phyloP scores from a whole-genome alignment of 192 early-diverging fungal genomes.

The Podila epicladia region DNA sequence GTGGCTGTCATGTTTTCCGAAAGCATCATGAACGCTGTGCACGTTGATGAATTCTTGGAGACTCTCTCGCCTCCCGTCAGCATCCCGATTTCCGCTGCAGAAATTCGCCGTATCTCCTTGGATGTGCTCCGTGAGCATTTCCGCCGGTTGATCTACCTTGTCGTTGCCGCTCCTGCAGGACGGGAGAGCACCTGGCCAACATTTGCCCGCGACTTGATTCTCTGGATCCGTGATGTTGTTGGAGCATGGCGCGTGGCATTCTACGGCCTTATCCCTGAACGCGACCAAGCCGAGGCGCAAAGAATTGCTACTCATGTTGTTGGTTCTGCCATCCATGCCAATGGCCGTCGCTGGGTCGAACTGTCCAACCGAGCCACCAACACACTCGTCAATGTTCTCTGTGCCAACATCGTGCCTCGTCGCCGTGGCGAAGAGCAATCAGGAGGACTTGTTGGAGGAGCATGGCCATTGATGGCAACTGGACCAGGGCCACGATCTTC shows the following conservation, averaged over 20 bases:
- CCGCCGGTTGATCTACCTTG: constrained; percentile 45
- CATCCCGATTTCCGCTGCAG: constrained; percentile 32
- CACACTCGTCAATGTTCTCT: constrained; percentile 45
- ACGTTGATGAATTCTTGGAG: constrained; percentile 37
- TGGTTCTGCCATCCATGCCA: constrained; percentile 40
- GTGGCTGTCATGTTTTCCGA: constrained; percentile 48
- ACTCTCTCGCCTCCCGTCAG: constrained; percentile 25
- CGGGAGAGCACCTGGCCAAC: constrained; percentile 45
- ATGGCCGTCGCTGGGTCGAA: constrained; percentile 48
- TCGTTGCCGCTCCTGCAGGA: constrained; percentile 33
- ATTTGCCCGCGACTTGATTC: constrained; percentile 46
- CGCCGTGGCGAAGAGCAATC: constrained; percentile 38
- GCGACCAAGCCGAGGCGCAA: constrained; percentile 44
- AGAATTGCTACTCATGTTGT: constrained; percentile 49
- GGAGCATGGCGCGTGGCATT: constrained; percentile 49
- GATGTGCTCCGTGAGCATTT: constrained; percentile 48
- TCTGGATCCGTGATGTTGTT: constrained; percentile 53
- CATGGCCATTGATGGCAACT: constrained; percentile 49
- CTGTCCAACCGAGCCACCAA: constrained; percentile 48
- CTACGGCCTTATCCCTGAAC: constrained; percentile 41
- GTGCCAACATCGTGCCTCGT: constrained; percentile 43
- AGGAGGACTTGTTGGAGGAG: constrained; percentile 48
- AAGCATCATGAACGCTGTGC: constrained; percentile 48
- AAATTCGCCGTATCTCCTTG: constrained; percentile 45
- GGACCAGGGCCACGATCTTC: constrained; percentile 19